Percentiles rank a stretch among this genome's conserved stretches.
Evolutionary conservation across 106 monocot species (phyloP).

Genomic region (Dioscorea alata): DNA sequence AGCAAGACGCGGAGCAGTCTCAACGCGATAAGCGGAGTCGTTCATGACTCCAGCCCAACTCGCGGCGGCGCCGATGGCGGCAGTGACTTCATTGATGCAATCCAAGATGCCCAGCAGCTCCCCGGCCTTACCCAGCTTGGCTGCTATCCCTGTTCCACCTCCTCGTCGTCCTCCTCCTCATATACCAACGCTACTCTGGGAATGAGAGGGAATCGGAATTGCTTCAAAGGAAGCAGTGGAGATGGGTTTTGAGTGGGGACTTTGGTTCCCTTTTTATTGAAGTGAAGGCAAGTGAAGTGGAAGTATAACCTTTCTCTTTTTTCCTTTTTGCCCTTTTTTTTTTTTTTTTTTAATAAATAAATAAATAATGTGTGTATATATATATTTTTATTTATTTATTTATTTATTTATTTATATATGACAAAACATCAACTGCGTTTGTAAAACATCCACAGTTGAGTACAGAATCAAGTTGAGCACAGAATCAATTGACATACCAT

Average conservation of each 20-base stretch:
- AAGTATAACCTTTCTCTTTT: neutral
- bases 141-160: constrained; percentile 5
- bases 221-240: neutral
- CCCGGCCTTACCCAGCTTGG: constrained; percentile 73
- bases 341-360: neutral
- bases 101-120: constrained; percentile 55
- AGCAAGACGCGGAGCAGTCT: constrained; percentile 70
- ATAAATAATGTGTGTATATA: neutral
- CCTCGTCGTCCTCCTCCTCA: neutral
- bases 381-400: neutral
- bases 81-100: constrained; percentile 76
- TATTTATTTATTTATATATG: too few species aligned
- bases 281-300: neutral
- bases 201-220: neutral
- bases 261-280: neutral
- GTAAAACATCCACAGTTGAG: too few species aligned
- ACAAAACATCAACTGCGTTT: too few species aligned
- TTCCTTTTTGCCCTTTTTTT: neutral
- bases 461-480: too few species aligned
- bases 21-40: constrained; percentile 67
- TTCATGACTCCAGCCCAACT: constrained; percentile 38
- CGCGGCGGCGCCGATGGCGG: constrained; percentile 48
- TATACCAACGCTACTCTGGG: neutral
- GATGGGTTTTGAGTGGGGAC: neutral
- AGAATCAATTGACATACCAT: too few species aligned